Evolutionary conservation across 202 grass and related monocot genomes (phyloP).

Genomic region (Setaria italica): DNA sequence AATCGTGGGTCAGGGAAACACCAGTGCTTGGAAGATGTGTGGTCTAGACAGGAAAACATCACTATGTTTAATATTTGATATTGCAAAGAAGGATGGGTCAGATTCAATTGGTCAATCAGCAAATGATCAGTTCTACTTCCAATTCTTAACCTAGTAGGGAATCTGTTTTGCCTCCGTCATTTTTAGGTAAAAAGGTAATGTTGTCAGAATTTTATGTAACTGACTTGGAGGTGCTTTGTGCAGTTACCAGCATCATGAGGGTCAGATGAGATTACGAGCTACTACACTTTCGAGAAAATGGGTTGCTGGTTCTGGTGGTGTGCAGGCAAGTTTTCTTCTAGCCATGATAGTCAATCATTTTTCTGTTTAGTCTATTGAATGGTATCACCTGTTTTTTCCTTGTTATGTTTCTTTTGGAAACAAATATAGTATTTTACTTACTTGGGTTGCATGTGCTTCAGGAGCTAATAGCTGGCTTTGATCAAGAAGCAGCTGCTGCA

Average conservation of each 20-base stretch:
- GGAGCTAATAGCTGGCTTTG: slow-evolving; percentile 87
- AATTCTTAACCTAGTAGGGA: slow-evolving; percentile 96
- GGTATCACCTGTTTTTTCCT: slow-evolving; percentile 7
- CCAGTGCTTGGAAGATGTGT: slow-evolving; percentile 98
- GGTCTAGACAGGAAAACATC: slow-evolving; percentile 96
- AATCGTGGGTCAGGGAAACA: slow-evolving; percentile 85
- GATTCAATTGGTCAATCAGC: slow-evolving; percentile 67
- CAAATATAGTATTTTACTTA: slow-evolving; percentile 17
- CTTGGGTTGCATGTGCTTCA: slow-evolving; percentile 42
- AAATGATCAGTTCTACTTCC: slow-evolving; percentile 93
- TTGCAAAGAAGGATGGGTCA: slow-evolving; percentile 77
- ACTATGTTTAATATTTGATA: slow-evolving; percentile 86
- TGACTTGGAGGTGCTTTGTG: slow-evolving; percentile 44
- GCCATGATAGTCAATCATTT: slow-evolving; percentile 16
- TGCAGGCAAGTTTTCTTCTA: slow-evolving; percentile 62
- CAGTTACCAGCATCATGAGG: slow-evolving; percentile 94
- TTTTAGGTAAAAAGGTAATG: background rate
- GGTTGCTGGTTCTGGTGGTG: slow-evolving; percentile 66
- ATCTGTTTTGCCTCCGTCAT: background rate
- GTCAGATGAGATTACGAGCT: slow-evolving; percentile 85
- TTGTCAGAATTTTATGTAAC: slow-evolving; percentile 31
- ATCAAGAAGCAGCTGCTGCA: slow-evolving; percentile 92
- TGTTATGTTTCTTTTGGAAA: slow-evolving; percentile 4
- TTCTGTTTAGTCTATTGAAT: background rate
- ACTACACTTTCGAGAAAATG: slow-evolving; percentile 93